Evolutionary conservation across 495 filamentous ascomycete genomes (phyloP).

Genomic region (Wilcoxina mikolae): DNA sequence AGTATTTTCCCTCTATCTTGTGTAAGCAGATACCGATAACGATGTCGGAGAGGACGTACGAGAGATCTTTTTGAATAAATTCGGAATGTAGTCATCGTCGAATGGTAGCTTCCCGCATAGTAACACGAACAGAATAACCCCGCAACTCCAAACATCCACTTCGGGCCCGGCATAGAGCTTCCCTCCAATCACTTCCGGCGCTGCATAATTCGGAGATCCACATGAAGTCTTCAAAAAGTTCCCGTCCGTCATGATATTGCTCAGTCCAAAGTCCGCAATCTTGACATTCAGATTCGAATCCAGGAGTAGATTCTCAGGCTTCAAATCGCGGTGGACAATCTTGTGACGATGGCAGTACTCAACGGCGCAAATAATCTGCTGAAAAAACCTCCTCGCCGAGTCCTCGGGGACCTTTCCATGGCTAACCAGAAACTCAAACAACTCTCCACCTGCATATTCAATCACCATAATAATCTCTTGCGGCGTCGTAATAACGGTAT

Average conservation of each 20-base stretch:
- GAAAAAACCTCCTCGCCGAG: constrained; percentile 88
- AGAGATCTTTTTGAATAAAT: constrained; percentile 77
- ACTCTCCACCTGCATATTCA: constrained; percentile 88
- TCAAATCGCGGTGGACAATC: constrained; percentile 93
- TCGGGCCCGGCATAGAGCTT: constrained; percentile 96
- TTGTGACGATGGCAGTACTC: constrained; percentile 99
- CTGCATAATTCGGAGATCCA: constrained; percentile 94
- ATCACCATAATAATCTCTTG: constrained; percentile 97
- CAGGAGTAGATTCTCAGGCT: constrained; percentile 90
- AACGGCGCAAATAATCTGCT: constrained; percentile 98
- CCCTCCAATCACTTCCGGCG: constrained; percentile 91
- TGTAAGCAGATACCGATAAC: constrained; percentile 11
- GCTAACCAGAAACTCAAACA: constrained; percentile 94
- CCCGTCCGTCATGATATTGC: constrained; percentile 99
- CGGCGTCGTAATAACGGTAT: constrained; percentile 88
- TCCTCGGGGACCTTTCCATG: constrained; percentile 79
- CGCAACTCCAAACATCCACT: constrained; percentile 98
- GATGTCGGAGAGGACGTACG: constrained; percentile 16
- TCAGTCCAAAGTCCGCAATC: constrained; percentile 95
- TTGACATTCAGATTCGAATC: constrained; percentile 93
- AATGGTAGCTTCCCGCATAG: constrained; percentile 85
- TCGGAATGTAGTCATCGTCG: constrained; percentile 89
- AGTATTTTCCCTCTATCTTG: constrained; percentile 57
- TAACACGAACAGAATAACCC: constrained; percentile 92
- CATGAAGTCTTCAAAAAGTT: constrained; percentile 98